These are phyloP conservation scores for Polytrichum commune DNA, from an alignment of 225 moss, liverwort and hornwort species.

Conservation along the genomic window DNA sequence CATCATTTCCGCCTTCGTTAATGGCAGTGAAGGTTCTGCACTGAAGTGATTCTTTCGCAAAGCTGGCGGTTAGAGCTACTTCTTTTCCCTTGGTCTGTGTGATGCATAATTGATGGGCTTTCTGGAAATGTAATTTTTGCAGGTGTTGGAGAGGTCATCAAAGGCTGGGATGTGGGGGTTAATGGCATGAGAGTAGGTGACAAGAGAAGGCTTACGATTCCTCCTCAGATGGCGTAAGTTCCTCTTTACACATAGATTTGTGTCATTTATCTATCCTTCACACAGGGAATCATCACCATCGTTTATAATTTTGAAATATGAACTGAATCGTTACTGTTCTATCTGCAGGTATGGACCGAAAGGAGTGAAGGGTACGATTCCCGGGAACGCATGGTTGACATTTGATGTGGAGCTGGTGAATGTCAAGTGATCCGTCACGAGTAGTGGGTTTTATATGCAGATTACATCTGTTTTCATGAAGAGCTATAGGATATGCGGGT, in stretches of 20 bases:
- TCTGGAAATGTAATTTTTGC: not conserved
- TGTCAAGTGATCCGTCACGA: slow-evolving; percentile 39
- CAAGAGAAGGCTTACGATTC: slow-evolving; percentile 81
- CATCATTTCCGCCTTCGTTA: no score
- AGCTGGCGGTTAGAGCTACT: no score
- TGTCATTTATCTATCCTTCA: not conserved
- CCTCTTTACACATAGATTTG: not conserved
- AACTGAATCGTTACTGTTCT: not conserved
- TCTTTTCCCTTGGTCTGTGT: no score
- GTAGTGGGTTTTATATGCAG: no score
- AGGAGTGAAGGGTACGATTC: slow-evolving; percentile 63
- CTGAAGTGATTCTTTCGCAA: no score
- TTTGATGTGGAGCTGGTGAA: slow-evolving; percentile 85
- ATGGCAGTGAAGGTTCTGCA: no score
- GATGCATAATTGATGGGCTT: no score
- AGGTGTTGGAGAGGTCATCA: slow-evolving; percentile 97
- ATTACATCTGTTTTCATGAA: no score
- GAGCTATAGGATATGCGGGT: no score
- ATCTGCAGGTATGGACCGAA: slow-evolving; percentile 69
- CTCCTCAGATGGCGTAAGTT: slow-evolving; percentile 86
- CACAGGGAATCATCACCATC: no score
- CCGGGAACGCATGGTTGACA: slow-evolving; percentile 78
- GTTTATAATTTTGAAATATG: not conserved
- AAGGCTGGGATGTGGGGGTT: slow-evolving; percentile 95
- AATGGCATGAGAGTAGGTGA: slow-evolving; percentile 96